phyloP scores from a whole-genome alignment of 2,329 filamentous ascomycete genomes.

The Tolypocladium cylindrosporum region DNA sequence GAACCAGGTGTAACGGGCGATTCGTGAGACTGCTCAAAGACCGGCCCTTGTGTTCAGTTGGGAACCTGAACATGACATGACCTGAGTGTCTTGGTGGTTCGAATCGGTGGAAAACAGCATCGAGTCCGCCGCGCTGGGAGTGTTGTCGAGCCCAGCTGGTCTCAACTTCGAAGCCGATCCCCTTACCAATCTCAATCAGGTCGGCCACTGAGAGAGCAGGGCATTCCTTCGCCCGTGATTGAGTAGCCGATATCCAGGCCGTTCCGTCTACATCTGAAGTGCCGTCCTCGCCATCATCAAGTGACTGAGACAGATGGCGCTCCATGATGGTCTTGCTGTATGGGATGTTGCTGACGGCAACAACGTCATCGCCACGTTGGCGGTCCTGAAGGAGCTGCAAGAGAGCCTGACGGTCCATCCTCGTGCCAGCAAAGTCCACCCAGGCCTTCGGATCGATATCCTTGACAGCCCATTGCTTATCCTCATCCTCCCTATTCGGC shows the following conservation, averaged over 20 bases:
- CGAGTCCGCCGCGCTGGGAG: conserved; percentile 13
- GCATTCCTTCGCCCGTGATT: no score
- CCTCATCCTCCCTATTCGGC: no score
- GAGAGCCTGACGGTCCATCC: no score
- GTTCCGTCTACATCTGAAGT: no score
- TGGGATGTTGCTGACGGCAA: no score
- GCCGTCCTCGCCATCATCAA: no score
- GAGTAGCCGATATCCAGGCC: no score
- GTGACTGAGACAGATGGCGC: no score
- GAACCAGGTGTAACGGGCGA: conserved; percentile 4
- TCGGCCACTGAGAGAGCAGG: no score
- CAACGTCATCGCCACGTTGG: no score
- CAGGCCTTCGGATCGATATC: not conserved
- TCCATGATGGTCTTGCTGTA: conserved; percentile 4
- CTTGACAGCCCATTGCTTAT: not conserved
- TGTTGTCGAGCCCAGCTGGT: conserved; percentile 32
- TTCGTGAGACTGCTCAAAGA: conserved; percentile 4
- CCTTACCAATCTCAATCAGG: no score
- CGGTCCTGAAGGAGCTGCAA: no score
- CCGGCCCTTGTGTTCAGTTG: conserved; percentile 6
- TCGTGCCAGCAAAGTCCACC: not conserved
- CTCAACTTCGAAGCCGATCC: conserved; percentile 33
- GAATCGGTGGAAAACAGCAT: conserved; percentile 24
- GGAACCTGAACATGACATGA: conserved; percentile 11
- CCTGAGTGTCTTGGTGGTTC: conserved; percentile 1